Base-by-base conservation (phyloP, 2,329 filamentous ascomycete genomes). In the Xylariaceae sp. region DNA sequence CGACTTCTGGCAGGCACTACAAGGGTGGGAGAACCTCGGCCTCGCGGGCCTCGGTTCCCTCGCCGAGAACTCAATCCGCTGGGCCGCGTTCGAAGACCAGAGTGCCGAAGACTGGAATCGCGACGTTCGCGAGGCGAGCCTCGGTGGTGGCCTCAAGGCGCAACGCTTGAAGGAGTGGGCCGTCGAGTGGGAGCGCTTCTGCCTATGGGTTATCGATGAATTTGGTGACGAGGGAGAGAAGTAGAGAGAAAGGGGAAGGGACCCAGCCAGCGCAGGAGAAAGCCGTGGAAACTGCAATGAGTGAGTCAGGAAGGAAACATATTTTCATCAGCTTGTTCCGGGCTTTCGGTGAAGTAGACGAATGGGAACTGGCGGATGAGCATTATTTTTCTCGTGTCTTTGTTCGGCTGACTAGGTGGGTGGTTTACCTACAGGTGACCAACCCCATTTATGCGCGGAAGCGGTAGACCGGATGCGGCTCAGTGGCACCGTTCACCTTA, bases 1-100 rank as follows among this genome's bases (percentile, higher is more conserved):
- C 74, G 92, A 97, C 75, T 96, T 96, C 74, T 97, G 92, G 91
- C 92, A 96, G 74, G 89, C 90, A 1, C 78, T 97, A 17, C 92
- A 96, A 74, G 93, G 91, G 0, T 95, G 93, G 85, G 89, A 96
- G 57, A 96, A 96, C 69, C 83, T 97, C 12, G 95, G 93, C 0
- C 80, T 98, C 2, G 92, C 91, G 9, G 94, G 93, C 0, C 76
- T 98, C 49, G 94, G 90, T 0, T 90, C 88, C 55, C 80, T 99
- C 66, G 94, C 92, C 0, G 92, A 98, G 80, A 98, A 96, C 70
- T 96, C 91, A 64, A 87, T 98, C 40, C 83, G 91, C 36, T 98
- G 92, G 91, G 89, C 92, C 7, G 89, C 88, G 19, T 96, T 93
- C 67, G 92, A 96, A 71, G 92, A 97, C 65, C 86, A 92, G 71